Percentiles rank a stretch among this genome's conserved stretches.
phyloP scores from a whole-genome alignment of 495 filamentous ascomycete genomes.

The Daldinia grandis region DNA sequence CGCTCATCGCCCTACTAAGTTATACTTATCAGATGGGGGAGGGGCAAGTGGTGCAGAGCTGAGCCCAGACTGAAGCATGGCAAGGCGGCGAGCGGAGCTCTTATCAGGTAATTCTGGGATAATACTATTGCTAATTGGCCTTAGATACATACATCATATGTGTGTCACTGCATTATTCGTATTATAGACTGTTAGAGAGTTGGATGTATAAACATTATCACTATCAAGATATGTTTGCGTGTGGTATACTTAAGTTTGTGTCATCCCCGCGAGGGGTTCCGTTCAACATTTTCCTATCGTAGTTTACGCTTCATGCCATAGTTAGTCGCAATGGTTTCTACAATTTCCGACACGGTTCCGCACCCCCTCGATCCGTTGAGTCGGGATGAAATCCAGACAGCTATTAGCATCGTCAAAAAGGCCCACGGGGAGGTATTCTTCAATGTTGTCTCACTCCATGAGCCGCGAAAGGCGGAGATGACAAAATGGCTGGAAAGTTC shows the following conservation, averaged over 20 bases:
- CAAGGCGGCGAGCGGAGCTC: slow-evolving; percentile 22
- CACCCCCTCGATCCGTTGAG: slow-evolving; percentile 90
- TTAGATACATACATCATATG: slow-evolving; percentile 21
- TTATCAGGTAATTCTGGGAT: slow-evolving; percentile 36
- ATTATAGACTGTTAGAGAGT: slow-evolving; percentile 12
- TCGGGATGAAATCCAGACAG: slow-evolving; percentile 77
- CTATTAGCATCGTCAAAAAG: slow-evolving; percentile 73
- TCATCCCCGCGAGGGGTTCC: not conserved
- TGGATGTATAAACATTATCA: not conserved
- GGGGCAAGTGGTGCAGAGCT: slow-evolving; percentile 21
- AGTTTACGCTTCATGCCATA: not conserved
- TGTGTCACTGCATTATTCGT: slow-evolving; percentile 27
- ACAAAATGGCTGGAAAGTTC: slow-evolving; percentile 78
- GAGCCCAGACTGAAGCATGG: slow-evolving; percentile 26
- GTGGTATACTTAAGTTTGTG: slow-evolving; percentile 21
- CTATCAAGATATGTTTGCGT: slow-evolving; percentile 10
- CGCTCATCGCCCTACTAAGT: slow-evolving; percentile 12
- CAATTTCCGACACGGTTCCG: slow-evolving; percentile 36
- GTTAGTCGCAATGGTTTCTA: slow-evolving; percentile 32
- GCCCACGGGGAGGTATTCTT: slow-evolving; percentile 78
- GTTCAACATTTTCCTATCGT: not conserved
- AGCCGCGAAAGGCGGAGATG: slow-evolving; percentile 91
- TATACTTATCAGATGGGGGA: slow-evolving; percentile 30
- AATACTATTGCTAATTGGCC: slow-evolving; percentile 41
- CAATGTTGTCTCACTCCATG: slow-evolving; percentile 89